Evolutionary conservation across 257 asterid species (phyloP), one percentile per base, ranked within the genome.

Genomic region (Petunia secreta): DNA sequence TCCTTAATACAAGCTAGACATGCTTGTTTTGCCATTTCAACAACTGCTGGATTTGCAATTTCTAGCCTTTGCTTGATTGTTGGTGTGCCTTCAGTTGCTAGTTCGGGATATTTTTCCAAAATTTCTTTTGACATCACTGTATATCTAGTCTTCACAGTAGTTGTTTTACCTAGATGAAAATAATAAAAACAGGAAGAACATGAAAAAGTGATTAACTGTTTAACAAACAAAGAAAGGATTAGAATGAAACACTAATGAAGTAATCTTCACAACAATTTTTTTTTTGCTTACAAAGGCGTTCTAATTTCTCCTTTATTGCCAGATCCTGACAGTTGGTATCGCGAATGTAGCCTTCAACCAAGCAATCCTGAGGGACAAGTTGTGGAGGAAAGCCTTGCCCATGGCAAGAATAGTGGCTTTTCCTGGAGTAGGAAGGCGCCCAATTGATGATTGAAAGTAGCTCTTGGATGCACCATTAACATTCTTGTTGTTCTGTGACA

Each of bases 71-170:
- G 99, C 53, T 84, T 89, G 84, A 95, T 91, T 8, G 98, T 92
- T 36, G 99, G 94, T 5, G 94, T 62, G 67, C 99, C 98, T 80
- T 95, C 99, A 1, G 89, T 91, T 8, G 95, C 94, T 0, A 95
- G 86, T 75, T 95, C 99, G 0, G 98, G 99, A 81, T 93, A 93
- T 39, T 87, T 86, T 6, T 91, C 95, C 2, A 95, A 81, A 4
- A 95, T 85, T 38, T 93, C 98, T 80, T 85, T 92, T 0, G 97
- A 92, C 97, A 95, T 86, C 14, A 95, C 97, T 0, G 97, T 93
- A 87, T 93, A 95, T 54, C 98, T 86, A 4, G 97, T 93, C 82
- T 92, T 92, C 87, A 95, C 99, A 1, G 99, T 95, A 0, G 98
- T 95, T 5, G 94, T 93, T 88, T 93, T 95, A 89, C 98, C 98